Evolutionary conservation across 129 eudicot species (phyloP), one percentile per base, ranked within the genome.

Genomic region (Flaveria sonorensis): DNA sequence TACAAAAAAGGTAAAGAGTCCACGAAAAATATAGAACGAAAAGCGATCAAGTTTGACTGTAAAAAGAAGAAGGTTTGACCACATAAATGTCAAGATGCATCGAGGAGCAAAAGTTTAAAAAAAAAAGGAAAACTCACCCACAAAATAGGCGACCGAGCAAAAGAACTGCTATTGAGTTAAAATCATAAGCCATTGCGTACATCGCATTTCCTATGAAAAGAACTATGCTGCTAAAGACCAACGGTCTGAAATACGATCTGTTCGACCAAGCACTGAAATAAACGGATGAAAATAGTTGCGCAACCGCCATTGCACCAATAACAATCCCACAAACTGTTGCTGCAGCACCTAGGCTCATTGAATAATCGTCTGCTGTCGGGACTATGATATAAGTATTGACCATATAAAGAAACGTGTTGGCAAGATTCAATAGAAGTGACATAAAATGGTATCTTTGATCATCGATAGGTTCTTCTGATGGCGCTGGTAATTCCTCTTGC

Each of bases 251-350:
- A 85, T 93, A 93, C 1, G 98, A 93, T 69, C 82, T 87, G 74
- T 90, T 93, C 11, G 98, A 90, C 98, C 98, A 93, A 30, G 98
- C 97, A 80, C 98, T 90, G 66, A 93, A 93, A 73, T 90, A 93
- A 60, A 93, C 96, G 3, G 98, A 88, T 26, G 98, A 90, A 70
- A 93, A 93, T 51, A 93, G 72, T 77, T 93, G 97, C 16, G 98
- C 98, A 61, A 93, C 91, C 40, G 98, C 98, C 98, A 93, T 93
- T 60, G 97, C 90, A 63, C 98, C 98, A 77, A 93, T 93, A 46
- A 93, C 92, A 50, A 93, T 79, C 66, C 98, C 98, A 55, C 98
- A 93, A 76, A 88, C 96, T 1, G 98, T 90, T 76, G 98, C 88
- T n/a, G 97, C 91, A 56, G 96, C 96, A 57, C 97, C 98, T 45